Conservation (phyloP, 306 rosid genomes). For the Boehmeria nivea region DNA sequence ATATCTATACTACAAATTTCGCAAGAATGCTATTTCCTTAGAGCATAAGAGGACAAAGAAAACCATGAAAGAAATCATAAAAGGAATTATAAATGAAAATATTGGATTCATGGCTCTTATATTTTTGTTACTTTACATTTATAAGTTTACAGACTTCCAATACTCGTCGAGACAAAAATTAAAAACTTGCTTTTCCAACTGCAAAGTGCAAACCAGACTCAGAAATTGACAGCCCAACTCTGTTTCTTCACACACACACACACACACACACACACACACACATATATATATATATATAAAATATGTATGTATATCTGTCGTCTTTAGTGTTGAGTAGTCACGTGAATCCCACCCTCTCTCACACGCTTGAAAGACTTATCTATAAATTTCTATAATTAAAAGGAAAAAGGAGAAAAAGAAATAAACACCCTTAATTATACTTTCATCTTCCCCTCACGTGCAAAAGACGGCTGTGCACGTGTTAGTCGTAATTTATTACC, state of each 20-base stretch:
- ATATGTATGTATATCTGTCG: constrained; percentile 32
- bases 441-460: constrained; percentile 42
- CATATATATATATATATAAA: no score
- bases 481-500: constrained; percentile 9
- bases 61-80: no score
- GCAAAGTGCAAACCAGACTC: constrained; percentile 51
- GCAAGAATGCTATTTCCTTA: no score
- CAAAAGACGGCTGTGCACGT: constrained; percentile 55
- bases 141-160: no score
- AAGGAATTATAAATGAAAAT: no score
- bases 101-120: no score
- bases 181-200: constrained; percentile 40
- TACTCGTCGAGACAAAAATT: no score
- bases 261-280: no score
- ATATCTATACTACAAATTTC: no score
- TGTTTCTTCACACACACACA: constrained; percentile 2
- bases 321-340: constrained; percentile 41
- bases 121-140: no score
- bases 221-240: constrained; percentile 60
- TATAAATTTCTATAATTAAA: not conserved
- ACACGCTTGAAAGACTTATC: constrained; percentile 35
- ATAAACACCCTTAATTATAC: constrained; percentile 19
- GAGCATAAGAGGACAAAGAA: no score
- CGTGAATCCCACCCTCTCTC: constrained; percentile 65
- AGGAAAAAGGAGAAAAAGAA: not conserved